Percentiles rank a stretch among this genome's conserved stretches.
Conservation (phyloP, 345 rosid genomes). For the Adansonia digitata region DNA sequence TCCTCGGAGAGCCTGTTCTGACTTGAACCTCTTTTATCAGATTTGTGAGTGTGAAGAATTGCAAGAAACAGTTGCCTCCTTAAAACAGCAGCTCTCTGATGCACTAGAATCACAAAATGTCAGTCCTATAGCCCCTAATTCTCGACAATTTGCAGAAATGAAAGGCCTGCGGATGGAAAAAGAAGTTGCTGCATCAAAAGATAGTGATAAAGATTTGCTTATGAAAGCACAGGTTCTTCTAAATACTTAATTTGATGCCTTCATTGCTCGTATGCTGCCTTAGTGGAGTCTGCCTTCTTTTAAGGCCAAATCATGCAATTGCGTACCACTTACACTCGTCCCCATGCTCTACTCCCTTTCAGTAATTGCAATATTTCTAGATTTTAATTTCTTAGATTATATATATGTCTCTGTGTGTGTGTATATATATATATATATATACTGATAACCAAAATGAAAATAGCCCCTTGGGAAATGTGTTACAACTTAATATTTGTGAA, state of each 20-base stretch:
- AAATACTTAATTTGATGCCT: background rate
- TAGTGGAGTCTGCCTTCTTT: background rate
- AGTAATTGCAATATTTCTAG: background rate
- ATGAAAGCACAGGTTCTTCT: constrained; percentile 5
- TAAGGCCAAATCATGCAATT: background rate
- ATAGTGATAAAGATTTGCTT: background rate
- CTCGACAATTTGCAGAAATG: constrained; percentile 35
- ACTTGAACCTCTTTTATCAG: constrained; percentile 40
- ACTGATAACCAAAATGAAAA: background rate
- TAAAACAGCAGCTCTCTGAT: constrained; percentile 71
- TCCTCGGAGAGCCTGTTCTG: constrained; percentile 12
- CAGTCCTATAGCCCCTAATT: constrained; percentile 33
- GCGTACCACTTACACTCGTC: background rate
- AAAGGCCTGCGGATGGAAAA: constrained; percentile 19
- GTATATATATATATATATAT: too few relatives aligned
- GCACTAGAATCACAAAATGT: constrained; percentile 42
- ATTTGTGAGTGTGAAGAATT: constrained; percentile 63
- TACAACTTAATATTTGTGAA: background rate
- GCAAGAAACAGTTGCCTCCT: constrained; percentile 56
- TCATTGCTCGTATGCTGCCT: background rate
- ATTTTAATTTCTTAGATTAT: background rate
- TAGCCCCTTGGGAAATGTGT: background rate
- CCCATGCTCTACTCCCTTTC: background rate
- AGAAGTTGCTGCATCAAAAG: background rate
- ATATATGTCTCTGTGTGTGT: too few relatives aligned